These are phyloP conservation scores for Solanum pennellii DNA, from an alignment of 257 asterid genomes.

Conservation along the genomic window DNA sequence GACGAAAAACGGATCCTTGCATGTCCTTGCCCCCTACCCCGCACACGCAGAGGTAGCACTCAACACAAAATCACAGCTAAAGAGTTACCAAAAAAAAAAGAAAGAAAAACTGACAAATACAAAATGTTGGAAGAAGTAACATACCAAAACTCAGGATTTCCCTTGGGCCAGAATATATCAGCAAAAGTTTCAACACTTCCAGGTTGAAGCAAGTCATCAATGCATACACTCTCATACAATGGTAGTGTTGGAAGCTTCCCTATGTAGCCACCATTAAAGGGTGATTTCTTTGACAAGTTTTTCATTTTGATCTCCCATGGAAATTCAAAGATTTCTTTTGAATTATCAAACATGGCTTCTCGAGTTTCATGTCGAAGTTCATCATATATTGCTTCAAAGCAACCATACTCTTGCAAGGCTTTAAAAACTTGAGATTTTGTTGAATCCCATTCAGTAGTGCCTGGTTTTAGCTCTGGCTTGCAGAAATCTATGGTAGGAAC, in stretches of 20 bases:
- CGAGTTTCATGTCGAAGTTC: background rate
- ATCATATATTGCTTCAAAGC: background rate
- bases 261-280: background rate
- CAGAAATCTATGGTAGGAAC: background rate
- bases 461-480: background rate
- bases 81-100: background rate
- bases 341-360: background rate
- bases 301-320: background rate
- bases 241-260: background rate
- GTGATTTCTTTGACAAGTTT: background rate
- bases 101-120: background rate
- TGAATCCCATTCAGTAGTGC: background rate
- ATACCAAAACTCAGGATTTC: background rate
- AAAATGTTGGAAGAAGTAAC: background rate
- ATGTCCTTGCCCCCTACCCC: too few relatives aligned
- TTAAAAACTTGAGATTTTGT: background rate
- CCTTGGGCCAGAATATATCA: background rate
- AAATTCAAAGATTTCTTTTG: background rate
- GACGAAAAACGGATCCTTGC: too few relatives aligned
- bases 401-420: background rate
- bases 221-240: background rate
- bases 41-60: too few relatives aligned
- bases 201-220: background rate
- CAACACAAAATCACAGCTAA: background rate
- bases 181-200: background rate